Percentiles rank a stretch among this genome's conserved stretches.
phyloP scores from a whole-genome alignment of 2,329 filamentous ascomycete species.

The Lizonia empirigonia region DNA sequence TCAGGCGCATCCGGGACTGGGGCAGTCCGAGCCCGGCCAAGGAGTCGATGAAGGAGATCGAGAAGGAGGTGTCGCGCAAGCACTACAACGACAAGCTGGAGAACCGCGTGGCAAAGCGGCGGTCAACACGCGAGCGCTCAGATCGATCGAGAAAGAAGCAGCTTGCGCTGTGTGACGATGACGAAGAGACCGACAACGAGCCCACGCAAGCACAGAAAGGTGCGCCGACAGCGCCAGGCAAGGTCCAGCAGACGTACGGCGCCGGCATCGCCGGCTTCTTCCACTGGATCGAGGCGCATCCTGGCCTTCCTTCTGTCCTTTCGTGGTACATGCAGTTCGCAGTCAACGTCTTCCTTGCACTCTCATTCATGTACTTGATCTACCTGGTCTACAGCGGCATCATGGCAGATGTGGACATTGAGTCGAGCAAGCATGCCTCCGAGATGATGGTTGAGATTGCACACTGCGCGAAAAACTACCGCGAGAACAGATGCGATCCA shows the following conservation, averaged over 20 bases:
- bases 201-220: conserved; percentile 1
- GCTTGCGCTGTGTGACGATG: conserved; percentile 23
- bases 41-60: conserved; percentile 39
- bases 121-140: conserved; percentile 13
- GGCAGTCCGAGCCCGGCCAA: conserved; percentile 49
- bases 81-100: conserved; percentile 48
- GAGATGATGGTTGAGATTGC: conserved; percentile 75
- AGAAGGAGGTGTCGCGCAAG: conserved; percentile 40
- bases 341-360: conserved; percentile 68
- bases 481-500: conserved; percentile 74
- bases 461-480: conserved; percentile 74
- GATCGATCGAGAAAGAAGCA: conserved; percentile 35
- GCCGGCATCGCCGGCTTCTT: conserved; percentile 58
- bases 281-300: conserved; percentile 67
- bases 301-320: conserved; percentile 68
- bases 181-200: conserved; percentile 36
- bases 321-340: conserved; percentile 69
- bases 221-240: conserved; percentile 5
- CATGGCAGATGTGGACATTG: conserved; percentile 74
- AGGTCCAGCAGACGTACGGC: conserved; percentile 29
- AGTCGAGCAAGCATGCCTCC: conserved; percentile 70
- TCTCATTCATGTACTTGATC: conserved; percentile 66
- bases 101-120: conserved; percentile 46
- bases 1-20: conserved; percentile 30
- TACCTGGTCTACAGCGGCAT: conserved; percentile 73